Base-by-base conservation (phyloP, 768 basidiomycete genomes). In the Hemileccinum impolitum region DNA sequence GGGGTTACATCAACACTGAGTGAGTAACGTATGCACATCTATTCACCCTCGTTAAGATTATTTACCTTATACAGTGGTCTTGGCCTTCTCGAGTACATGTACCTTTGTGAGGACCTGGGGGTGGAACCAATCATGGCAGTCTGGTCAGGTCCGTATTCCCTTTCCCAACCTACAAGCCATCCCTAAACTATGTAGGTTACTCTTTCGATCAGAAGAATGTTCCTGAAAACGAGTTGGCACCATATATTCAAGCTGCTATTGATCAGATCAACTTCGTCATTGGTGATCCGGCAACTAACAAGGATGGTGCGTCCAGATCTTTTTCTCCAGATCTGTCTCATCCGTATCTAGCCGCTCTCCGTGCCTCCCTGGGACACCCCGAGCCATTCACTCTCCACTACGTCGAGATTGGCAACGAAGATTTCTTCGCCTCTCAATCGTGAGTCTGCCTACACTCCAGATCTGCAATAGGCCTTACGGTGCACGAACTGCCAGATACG, bases 231-330 rank as follows among this genome's bases (percentile, higher is more conserved):
- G 58, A 63, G 21, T 68, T 82, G 9, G 69, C 55, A 2, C 78
- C 78, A 0, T 81, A 75, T 55, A 78, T 83, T 36, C 75, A 80
- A 59, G 69, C 77, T 51, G 78, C 80, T 1, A 72, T 74, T 28
- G 75, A 79, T 47, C 79, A 83, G 75, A 79, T 82, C 51, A 77
- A 81, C 56, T 83, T 82, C 53, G 80, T 75, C 13, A 72, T 82
- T n/a, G 82, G 81, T 4, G 72, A 78, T 51, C 66, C 75, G 2
- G 52, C 62, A 6, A 73, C 69, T 34, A 79, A 73, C 42, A 68
- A 68, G 28, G 62, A 48, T 39, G 56, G 56, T 57, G 37, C 9
- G 42, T 43, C 3, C 2, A 10, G 39, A 72, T 74, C 15, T 7
- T 25, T n/a, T 6, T 11, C 8, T 9, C 6, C 5, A 26, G 30